Base-by-base conservation (phyloP, 306 rosid genomes). In the Vicia sativa region DNA sequence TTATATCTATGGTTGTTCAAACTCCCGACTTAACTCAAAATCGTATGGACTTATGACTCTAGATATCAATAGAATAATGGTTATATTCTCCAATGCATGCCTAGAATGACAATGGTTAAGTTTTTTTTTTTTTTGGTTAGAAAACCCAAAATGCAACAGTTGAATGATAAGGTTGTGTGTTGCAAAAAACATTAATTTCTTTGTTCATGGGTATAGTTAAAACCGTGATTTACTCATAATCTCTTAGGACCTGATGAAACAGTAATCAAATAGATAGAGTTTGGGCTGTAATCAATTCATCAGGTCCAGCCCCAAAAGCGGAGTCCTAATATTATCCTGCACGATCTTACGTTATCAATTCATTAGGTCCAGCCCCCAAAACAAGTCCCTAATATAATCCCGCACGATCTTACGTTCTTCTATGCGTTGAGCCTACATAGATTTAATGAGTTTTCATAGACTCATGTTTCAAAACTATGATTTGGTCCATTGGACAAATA, bases 21-120 rank as follows among this genome's bases (percentile, higher is more conserved):
- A 25, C 37, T 54, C 15, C 7, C 13, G 16, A 54, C 15, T 52
- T 23, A 54, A 54, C 35, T 54, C 35, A 52, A 3, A 43, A 12
- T 11, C 16, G 1, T 25, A 53, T 21, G 7, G 3, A 12, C 3
- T 25, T 19, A 21, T 11, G 13, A 21, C 13, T 21, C 31, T 52
- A 52, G 31, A n/a, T 52, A 52, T 52, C 29, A 52, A 19, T 19
- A 50, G 29, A 19, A 26, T 6, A 26, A 28, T 13, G 18, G 10
- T 55, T 55, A 7, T 55, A 13, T 55, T 26, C 39, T n/a, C 62
- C 37, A 9, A 26, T 23, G 18, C 18, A 55, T 55, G 62, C 62
- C 62, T 55, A 12, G 13, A 21, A 52, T 52, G 31, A 52, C n/a
- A 21, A 52, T 45, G 52, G 8, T 11, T n/a, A 21, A 21, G n/a